Evolutionary conservation across 2,329 filamentous ascomycete genomes (phyloP).

Genomic region (Elsinoe batatas): DNA sequence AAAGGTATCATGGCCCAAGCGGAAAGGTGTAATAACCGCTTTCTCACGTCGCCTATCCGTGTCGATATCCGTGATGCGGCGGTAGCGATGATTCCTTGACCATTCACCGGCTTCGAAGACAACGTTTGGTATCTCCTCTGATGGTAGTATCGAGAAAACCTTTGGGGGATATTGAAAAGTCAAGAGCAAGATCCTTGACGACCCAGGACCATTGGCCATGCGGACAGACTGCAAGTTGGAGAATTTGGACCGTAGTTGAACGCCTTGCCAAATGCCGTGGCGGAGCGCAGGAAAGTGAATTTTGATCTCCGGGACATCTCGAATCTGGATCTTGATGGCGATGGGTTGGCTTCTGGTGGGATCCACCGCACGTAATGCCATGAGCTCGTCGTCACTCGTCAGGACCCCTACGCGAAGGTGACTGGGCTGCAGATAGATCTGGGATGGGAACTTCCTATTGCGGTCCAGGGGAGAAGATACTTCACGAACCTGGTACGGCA

Average conservation of each 20-base stretch:
- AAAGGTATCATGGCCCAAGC: slow-evolving; percentile 1
- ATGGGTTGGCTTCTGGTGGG: not conserved
- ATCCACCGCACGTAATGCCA: slow-evolving; percentile 44
- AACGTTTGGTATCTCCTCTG: slow-evolving; percentile 32
- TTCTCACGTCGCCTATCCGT: slow-evolving; percentile 23
- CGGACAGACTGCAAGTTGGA: slow-evolving; percentile 1
- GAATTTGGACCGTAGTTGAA: not conserved
- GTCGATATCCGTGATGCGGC: slow-evolving; percentile 55
- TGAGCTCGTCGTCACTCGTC: slow-evolving; percentile 45
- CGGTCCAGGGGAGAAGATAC: slow-evolving; percentile 6
- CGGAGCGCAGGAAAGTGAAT: slow-evolving; percentile 14
- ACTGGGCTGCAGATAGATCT: slow-evolving; percentile 17
- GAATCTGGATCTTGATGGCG: slow-evolving; percentile 10
- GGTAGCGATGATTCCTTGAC: slow-evolving; percentile 47
- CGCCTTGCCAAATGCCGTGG: not conserved
- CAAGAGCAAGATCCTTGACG: slow-evolving; percentile 22
- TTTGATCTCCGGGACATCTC: slow-evolving; percentile 11
- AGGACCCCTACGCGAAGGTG: slow-evolving; percentile 54
- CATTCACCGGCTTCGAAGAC: slow-evolving; percentile 39
- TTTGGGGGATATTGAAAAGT: slow-evolving; percentile 32
- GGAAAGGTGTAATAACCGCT: slow-evolving; percentile 10
- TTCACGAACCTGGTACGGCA: not conserved
- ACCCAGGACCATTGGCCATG: not conserved
- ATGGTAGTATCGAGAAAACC: slow-evolving; percentile 29
- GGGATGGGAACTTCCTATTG: slow-evolving; percentile 13